Evolutionary conservation across 192 early-diverging fungal genomes (phyloP).

Genomic region (Backusella sp.): DNA sequence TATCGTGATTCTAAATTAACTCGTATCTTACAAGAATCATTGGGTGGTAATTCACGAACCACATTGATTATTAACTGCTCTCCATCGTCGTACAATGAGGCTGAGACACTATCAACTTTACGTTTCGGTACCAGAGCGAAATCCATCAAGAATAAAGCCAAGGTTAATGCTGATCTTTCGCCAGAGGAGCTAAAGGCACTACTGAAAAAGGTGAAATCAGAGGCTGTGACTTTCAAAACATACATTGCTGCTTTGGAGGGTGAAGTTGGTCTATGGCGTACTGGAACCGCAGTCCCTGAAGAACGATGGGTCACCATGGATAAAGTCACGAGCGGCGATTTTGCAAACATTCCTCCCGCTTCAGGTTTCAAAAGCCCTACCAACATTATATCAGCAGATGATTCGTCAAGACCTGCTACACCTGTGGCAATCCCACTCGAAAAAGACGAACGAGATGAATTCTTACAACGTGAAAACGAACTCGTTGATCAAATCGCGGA

Average conservation of each 20-base stretch:
- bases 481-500: conserved; percentile 90
- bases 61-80: conserved; percentile 99
- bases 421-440: conserved; percentile 68
- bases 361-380: conserved; percentile 45
- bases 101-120: conserved; percentile 91
- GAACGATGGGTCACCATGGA: conserved; percentile 67
- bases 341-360: conserved; percentile 38
- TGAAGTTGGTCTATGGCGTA: conserved; percentile 90
- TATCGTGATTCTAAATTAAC: conserved; percentile 99
- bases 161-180: conserved; percentile 96
- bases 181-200: conserved; percentile 92
- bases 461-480: conserved; percentile 94
- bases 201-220: conserved; percentile 86
- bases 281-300: conserved; percentile 68
- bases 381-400: conserved; percentile 21
- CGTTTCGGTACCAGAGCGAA: conserved; percentile 99
- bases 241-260: conserved; percentile 85
- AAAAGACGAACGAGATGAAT: conserved; percentile 94
- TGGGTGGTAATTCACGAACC: conserved; percentile 99
- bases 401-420: conserved; percentile 65
- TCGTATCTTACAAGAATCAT: conserved; percentile 98
- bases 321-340: conserved; percentile 44
- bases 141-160: conserved; percentile 99
- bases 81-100: conserved; percentile 95
- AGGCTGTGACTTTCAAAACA: conserved; percentile 75